A percentile compares a stretch with the other conserved stretches of the same genome.
Evolutionary conservation across 805 yeast species (phyloP).

Genomic region (Kuraishia hungarica): DNA sequence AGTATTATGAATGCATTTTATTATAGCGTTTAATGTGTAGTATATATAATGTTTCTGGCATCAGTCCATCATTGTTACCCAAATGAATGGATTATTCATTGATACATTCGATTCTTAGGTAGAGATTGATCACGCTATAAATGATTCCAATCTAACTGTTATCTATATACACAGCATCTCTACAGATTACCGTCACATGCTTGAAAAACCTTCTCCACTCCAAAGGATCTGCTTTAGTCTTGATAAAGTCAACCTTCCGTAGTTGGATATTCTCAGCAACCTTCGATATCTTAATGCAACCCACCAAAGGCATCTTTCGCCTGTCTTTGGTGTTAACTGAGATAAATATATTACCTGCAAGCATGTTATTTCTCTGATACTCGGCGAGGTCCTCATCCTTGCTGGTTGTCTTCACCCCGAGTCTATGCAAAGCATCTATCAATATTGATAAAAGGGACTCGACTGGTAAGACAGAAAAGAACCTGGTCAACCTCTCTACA

Average conservation of each 20-base stretch:
- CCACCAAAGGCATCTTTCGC: conserved; percentile 34
- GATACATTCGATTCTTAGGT: too few species aligned
- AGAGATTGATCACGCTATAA: neutral
- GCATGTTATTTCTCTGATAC: conserved; percentile 15
- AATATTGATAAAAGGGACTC: conserved; percentile 33
- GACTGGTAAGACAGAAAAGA: conserved; percentile 36
- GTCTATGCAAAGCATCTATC: conserved; percentile 30
- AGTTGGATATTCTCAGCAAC: conserved; percentile 28
- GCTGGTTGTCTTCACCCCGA: conserved; percentile 25
- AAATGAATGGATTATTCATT: too few species aligned
- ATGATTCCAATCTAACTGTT: neutral
- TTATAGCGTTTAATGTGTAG: too few species aligned
- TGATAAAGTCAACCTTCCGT: conserved; percentile 45
- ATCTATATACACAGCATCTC: conserved; percentile 44
- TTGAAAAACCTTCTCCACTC: conserved; percentile 69
- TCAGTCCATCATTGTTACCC: too few species aligned
- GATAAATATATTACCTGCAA: conserved; percentile 26
- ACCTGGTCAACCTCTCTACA: conserved; percentile 40
- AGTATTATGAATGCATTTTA: neutral
- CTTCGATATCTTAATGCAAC: conserved; percentile 33
- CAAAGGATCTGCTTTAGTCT: conserved; percentile 56
- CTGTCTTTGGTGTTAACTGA: conserved; percentile 33
- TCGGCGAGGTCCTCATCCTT: neutral
- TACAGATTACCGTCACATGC: conserved; percentile 44
- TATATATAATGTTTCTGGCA: too few species aligned